A percentile compares a stretch with the other conserved stretches of the same genome.
Conservation (phyloP, 1,139 yeast species). For the Taiozyma sp. region DNA sequence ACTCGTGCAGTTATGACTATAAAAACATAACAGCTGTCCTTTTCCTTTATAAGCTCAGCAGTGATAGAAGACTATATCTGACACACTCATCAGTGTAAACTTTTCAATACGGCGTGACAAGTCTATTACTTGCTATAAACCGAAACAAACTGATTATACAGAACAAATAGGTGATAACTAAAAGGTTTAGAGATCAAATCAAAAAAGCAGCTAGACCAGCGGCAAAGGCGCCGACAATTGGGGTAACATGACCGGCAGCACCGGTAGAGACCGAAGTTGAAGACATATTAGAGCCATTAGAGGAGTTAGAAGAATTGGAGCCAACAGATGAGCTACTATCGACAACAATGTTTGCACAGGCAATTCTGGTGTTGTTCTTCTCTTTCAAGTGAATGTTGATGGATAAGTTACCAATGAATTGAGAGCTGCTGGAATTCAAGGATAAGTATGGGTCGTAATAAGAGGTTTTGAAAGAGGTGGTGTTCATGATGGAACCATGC, state of each 20-base stretch:
- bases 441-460: not conserved
- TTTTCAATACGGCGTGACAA: too few species aligned
- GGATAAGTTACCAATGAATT: not conserved
- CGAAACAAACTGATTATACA: too few species aligned
- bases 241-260: not conserved
- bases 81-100: too few species aligned
- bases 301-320: not conserved
- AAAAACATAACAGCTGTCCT: too few species aligned
- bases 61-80: too few species aligned
- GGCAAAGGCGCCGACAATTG: not conserved
- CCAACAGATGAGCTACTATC: not conserved
- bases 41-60: too few species aligned
- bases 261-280: not conserved
- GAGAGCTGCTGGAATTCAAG: not conserved
- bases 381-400: not conserved
- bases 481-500: not conserved
- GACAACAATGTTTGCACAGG: not conserved
- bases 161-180: too few species aligned
- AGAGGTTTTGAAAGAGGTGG: not conserved
- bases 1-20: too few species aligned
- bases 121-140: too few species aligned
- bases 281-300: not conserved
- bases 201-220: not conserved
- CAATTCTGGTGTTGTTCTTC: not conserved
- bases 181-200: not conserved